Conservation (phyloP, 78 protist species). For the Monocercomonoides exilis region DNA sequence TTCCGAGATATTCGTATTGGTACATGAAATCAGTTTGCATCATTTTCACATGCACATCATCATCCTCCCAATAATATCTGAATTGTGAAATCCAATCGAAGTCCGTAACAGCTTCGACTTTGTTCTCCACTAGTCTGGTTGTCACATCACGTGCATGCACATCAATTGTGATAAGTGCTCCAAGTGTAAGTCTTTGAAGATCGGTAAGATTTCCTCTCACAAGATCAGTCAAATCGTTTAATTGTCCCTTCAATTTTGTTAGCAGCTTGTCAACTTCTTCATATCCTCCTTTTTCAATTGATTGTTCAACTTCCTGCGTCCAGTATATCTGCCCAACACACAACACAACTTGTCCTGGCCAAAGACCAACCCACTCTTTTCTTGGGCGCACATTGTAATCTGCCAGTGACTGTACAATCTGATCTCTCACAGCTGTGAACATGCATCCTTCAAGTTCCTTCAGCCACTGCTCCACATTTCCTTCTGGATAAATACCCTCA, state of each 20-base stretch:
- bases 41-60: slow-evolving; percentile 28
- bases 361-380: slow-evolving; percentile 38
- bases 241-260: slow-evolving; percentile 11
- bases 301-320: slow-evolving; percentile 33
- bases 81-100: slow-evolving; percentile 78
- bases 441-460: slow-evolving; percentile 33
- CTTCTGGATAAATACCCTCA: slow-evolving; percentile 42
- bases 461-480: slow-evolving; percentile 68
- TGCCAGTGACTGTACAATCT: not conserved
- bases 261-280: slow-evolving; percentile 11
- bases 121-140: not conserved
- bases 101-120: slow-evolving; percentile 8
- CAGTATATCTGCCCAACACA: slow-evolving; percentile 46
- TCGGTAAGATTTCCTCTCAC: slow-evolving; percentile 25
- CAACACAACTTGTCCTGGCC: slow-evolving; percentile 49
- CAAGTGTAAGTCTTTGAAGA: slow-evolving; percentile 21
- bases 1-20: slow-evolving; percentile 85
- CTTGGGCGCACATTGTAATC: slow-evolving; percentile 29
- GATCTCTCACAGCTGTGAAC: slow-evolving; percentile 31
- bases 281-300: slow-evolving; percentile 12
- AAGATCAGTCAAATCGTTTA: slow-evolving; percentile 31
- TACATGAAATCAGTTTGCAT: slow-evolving; percentile 42
- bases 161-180: slow-evolving; percentile 62
- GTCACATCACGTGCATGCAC: slow-evolving; percentile 65
- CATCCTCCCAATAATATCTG: slow-evolving; percentile 64